A percentile compares a stretch with the other conserved stretches of the same genome.
Conservation (phyloP, 208 protist genomes). For the Porcisia deanei region DNA sequence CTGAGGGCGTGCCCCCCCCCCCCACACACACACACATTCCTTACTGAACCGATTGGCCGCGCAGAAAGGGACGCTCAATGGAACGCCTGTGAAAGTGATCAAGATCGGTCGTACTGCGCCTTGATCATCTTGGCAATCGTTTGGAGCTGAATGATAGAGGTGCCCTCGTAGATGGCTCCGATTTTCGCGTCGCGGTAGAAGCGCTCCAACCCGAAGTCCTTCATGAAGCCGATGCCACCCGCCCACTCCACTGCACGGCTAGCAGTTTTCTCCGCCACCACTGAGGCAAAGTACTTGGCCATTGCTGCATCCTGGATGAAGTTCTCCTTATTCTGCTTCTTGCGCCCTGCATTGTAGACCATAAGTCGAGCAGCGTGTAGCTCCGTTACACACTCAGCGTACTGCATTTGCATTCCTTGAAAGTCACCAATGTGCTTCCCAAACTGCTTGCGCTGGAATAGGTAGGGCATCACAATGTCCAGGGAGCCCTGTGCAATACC, state of each 20-base stretch:
- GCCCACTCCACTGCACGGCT: slow-evolving; percentile 92
- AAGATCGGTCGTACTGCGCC: slow-evolving; percentile 47
- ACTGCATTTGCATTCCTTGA: slow-evolving; percentile 95
- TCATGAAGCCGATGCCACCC: slow-evolving; percentile 96
- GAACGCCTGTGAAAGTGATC: neutral
- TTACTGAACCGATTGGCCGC: neutral
- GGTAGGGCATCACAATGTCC: slow-evolving; percentile 79
- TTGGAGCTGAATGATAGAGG: slow-evolving; percentile 95
- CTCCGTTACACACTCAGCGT: slow-evolving; percentile 72
- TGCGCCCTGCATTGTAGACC: slow-evolving; percentile 93
- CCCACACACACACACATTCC: neutral
- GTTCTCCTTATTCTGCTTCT: slow-evolving; percentile 79
- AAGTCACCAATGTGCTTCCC: slow-evolving; percentile 89
- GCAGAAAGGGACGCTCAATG: neutral
- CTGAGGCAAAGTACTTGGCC: slow-evolving; percentile 93
- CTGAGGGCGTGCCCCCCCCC: too few relatives aligned
- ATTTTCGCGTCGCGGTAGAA: slow-evolving; percentile 95
- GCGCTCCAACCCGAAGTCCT: slow-evolving; percentile 94
- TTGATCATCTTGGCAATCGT: slow-evolving; percentile 94
- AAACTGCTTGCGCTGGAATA: slow-evolving; percentile 95
- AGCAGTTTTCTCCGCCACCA: slow-evolving; percentile 84
- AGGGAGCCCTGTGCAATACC: slow-evolving; percentile 89
- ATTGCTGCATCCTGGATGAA: slow-evolving; percentile 95
- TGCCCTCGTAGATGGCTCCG: slow-evolving; percentile 95
- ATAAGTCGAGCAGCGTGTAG: slow-evolving; percentile 83